Base-by-base conservation (phyloP, 2,329 filamentous ascomycete species). In the Geoglossum cookeanum region DNA sequence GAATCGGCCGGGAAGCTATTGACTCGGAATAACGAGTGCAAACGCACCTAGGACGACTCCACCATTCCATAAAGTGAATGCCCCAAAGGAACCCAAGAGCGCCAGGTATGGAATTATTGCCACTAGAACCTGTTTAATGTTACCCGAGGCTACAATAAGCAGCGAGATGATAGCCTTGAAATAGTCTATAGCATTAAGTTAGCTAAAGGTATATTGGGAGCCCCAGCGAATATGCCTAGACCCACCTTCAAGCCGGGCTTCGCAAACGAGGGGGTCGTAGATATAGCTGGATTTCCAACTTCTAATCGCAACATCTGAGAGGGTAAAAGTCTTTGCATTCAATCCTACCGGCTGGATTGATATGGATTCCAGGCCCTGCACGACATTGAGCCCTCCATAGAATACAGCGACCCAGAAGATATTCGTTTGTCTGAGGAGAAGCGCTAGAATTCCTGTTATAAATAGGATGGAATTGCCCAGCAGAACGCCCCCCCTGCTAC, bases 351-450 rank as follows among this genome's bases (percentile, higher is more conserved):
- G 17, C 15, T 27, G 9, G 45, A 64, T 22, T 61, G 52, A 32
- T 63, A 66, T n/a, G 59, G 62, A 60, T 33, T 65, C 64, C 51
- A 73, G 60, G 9, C 58, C 69, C 48, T 69, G 66, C 15, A 72
- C 65, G 30, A 70, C 67, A 59, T 71, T 70, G 52, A 75, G 62
- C 29, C 72, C 73, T 68, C 84, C 84, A 64, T 88, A 79, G 64
- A 86, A 88, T 0, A 90, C 74, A 0, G 87, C 84, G 0, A 90
- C 83, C 92, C 92, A 98, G 67, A 98, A 95, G 58, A 97, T 85
- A 64, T 98, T 98, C 0, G 92, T 98, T 69, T 98, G 92, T 29
- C 92, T 78, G 74, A 95, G 92, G 1, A 78, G 71, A 22, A 98
- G 74, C 0, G 87, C 76, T 1, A 78, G 60, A 0, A 87, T 61